phyloP scores from a whole-genome alignment of 2,329 filamentous ascomycete genomes.

The Trichoderma afroharzianum region DNA sequence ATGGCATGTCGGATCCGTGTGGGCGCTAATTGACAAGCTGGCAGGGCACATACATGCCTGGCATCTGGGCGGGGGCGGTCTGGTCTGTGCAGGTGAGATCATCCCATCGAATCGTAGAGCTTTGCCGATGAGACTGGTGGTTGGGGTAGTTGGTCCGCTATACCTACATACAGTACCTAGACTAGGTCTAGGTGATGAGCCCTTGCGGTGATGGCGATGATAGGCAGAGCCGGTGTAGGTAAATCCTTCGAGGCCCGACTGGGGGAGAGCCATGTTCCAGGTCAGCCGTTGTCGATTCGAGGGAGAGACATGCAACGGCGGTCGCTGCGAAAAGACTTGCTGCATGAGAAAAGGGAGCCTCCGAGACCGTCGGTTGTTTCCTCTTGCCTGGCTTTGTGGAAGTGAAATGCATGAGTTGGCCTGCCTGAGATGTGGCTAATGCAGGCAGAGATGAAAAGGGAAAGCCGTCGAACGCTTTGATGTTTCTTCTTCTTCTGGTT shows the following conservation, averaged over 20 bases:
- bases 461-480: neutral
- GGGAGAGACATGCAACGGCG: neutral
- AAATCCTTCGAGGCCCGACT: conserved; percentile 5
- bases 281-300: neutral
- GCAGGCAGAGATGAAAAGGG: neutral
- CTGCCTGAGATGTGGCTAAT: conserved; percentile 5
- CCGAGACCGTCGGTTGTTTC: neutral
- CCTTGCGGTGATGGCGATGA: neutral
- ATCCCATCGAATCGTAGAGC: conserved; percentile 13
- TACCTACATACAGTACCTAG: too few relatives aligned
- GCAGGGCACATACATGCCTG: conserved; percentile 7
- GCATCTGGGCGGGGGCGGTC: conserved; percentile 6
- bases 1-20: conserved; percentile 1
- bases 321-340: neutral
- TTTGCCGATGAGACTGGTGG: conserved; percentile 6
- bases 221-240: neutral
- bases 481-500: neutral
- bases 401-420: neutral
- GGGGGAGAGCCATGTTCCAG: neutral
- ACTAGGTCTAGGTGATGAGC: neutral
- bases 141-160: conserved; percentile 8
- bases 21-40: neutral
- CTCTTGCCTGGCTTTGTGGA: neutral
- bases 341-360: neutral
- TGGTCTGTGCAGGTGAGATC: conserved; percentile 13